Conservation (phyloP, 768 basidiomycete species). For the Pleurotus giganteus region DNA sequence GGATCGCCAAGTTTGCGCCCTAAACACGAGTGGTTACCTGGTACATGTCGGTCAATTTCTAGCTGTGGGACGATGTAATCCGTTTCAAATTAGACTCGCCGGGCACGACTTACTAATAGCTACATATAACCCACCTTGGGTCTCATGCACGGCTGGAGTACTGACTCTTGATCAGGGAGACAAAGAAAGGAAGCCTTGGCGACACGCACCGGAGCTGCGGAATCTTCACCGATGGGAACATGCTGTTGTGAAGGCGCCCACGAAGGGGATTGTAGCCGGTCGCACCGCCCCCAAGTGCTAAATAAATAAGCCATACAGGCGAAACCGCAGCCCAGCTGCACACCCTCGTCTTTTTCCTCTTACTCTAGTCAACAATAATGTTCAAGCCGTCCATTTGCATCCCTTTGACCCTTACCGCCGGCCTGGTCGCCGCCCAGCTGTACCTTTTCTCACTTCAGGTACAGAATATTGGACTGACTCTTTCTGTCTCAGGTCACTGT, state of each 20-base stretch:
- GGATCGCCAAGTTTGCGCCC: too few relatives aligned
- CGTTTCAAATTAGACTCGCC: too few relatives aligned
- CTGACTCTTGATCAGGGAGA: too few relatives aligned
- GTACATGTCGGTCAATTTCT: too few relatives aligned
- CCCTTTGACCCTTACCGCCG: slow-evolving; percentile 27
- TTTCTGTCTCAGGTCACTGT: slow-evolving; percentile 32
- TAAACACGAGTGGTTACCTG: too few relatives aligned
- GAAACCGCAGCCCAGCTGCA: slow-evolving; percentile 2
- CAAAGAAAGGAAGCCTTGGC: too few relatives aligned
- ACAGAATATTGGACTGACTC: neutral
- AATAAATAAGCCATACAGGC: slow-evolving; percentile 12
- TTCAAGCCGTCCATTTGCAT: slow-evolving; percentile 21
- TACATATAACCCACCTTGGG: too few relatives aligned
- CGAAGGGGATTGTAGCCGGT: slow-evolving; percentile 1
- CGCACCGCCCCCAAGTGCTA: slow-evolving; percentile 12
- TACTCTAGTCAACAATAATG: slow-evolving; percentile 13
- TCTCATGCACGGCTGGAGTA: too few relatives aligned
- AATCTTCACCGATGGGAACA: slow-evolving; percentile 1
- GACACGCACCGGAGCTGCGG: too few relatives aligned
- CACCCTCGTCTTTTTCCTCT: slow-evolving; percentile 14
- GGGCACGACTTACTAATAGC: too few relatives aligned
- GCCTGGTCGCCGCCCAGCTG: slow-evolving; percentile 43
- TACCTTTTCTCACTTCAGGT: slow-evolving; percentile 23
- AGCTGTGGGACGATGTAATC: too few relatives aligned
- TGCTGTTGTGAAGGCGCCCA: slow-evolving; percentile 17